Conservation (phyloP, 208 protist species). For the Trichomonas tenax region DNA sequence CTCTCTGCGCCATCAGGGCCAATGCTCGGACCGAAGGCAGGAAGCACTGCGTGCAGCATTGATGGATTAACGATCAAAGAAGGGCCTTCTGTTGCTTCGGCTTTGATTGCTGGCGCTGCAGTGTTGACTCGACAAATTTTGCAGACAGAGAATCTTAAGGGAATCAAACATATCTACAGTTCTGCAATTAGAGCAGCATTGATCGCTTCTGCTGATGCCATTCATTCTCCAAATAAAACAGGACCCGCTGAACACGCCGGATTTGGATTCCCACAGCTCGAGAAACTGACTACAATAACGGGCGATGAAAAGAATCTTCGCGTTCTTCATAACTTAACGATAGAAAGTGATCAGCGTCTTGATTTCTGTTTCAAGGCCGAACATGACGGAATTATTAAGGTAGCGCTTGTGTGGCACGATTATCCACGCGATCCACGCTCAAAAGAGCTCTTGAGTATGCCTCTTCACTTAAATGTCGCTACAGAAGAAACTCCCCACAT, state of each 20-base stretch:
- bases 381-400: neutral
- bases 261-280: neutral
- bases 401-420: neutral
- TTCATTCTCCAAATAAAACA: neutral
- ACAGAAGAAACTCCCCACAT: neutral
- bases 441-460: neutral
- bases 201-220: neutral
- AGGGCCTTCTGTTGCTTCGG: neutral
- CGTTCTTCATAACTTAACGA: neutral
- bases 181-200: neutral
- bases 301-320: neutral
- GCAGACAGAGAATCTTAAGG: neutral
- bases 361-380: neutral
- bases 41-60: neutral
- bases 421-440: neutral
- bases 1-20: neutral
- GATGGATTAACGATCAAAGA: neutral
- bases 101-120: neutral
- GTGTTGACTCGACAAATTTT: neutral
- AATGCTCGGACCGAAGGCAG: neutral
- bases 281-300: neutral
- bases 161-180: neutral
- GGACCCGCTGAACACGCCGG: neutral
- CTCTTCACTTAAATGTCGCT: neutral
- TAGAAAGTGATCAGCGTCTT: neutral